These are phyloP conservation scores for Xerocomellus chrysenteron DNA, from an alignment of 768 basidiomycete genomes.

Conservation along the genomic window DNA sequence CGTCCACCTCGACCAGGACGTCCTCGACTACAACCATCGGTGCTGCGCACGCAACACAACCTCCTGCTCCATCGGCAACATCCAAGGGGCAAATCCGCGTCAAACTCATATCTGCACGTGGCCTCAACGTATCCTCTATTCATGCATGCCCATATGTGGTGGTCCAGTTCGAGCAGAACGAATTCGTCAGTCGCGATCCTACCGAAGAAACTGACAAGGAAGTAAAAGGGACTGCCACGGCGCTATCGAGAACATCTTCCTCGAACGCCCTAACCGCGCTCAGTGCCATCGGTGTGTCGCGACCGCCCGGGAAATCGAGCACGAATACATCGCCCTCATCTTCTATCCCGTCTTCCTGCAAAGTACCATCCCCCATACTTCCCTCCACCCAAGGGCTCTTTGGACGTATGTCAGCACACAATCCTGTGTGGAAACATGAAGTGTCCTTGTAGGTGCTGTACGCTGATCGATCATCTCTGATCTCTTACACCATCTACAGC, in stretches of 20 bases:
- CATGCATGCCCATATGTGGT: conserved; percentile 86
- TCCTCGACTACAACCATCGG: conserved; percentile 28
- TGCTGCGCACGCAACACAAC: conserved; percentile 25
- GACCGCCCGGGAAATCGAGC: conserved; percentile 42
- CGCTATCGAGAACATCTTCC: conserved; percentile 54
- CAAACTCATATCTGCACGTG: conserved; percentile 91
- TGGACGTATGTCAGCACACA: conserved; percentile 68
- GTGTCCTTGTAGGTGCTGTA: conserved; percentile 83
- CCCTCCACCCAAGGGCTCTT: conserved; percentile 49
- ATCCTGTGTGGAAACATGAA: conserved; percentile 99
- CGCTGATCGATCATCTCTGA: conserved; percentile 8
- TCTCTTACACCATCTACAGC: conserved; percentile 45
- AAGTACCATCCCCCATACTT: conserved; percentile 31
- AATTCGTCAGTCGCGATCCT: conserved; percentile 92
- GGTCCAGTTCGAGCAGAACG: conserved; percentile 98
- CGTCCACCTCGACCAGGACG: conserved; percentile 38
- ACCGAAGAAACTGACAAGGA: conserved; percentile 84
- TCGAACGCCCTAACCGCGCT: conserved; percentile 66
- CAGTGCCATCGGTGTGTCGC: conserved; percentile 56
- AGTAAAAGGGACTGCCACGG: conserved; percentile 75
- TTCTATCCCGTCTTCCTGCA: conserved; percentile 39
- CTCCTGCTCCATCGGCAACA: conserved; percentile 32
- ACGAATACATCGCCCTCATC: conserved; percentile 44
- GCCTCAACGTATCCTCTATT: conserved; percentile 68
- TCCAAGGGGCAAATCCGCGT: conserved; percentile 84